These are phyloP conservation scores for Trichophaea hybrida DNA, from an alignment of 2,329 filamentous ascomycete genomes.

Conservation along the genomic window DNA sequence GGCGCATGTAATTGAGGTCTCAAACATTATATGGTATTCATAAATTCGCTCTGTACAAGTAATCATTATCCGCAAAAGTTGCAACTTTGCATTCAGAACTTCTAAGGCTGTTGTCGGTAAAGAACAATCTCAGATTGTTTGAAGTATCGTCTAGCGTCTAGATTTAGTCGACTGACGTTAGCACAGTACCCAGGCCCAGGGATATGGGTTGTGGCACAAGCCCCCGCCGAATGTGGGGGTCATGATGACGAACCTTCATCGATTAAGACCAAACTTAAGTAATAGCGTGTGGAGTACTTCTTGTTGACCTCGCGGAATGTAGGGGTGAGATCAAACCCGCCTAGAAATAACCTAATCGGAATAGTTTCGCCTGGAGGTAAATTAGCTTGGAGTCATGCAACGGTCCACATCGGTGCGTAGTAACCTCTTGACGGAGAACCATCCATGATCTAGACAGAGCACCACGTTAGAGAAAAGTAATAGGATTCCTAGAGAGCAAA, in stretches of 20 bases:
- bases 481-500: slow-evolving; percentile 11
- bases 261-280: slow-evolving; percentile 87
- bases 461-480: neutral
- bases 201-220: slow-evolving; percentile 10
- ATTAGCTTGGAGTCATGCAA: slow-evolving; percentile 1
- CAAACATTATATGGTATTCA: neutral
- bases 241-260: slow-evolving; percentile 57
- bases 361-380: slow-evolving; percentile 58
- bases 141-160: slow-evolving; percentile 92
- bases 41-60: neutral
- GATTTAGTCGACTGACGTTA: slow-evolving; percentile 5
- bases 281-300: slow-evolving; percentile 97
- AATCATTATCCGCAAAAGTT: no score
- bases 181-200: neutral
- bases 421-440: slow-evolving; percentile 89
- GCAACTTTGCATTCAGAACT: no score
- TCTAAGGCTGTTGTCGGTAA: slow-evolving; percentile 50
- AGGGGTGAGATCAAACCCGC: slow-evolving; percentile 91
- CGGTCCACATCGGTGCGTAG: slow-evolving; percentile 20
- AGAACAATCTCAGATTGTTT: slow-evolving; percentile 98
- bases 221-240: neutral
- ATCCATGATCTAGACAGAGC: slow-evolving; percentile 68
- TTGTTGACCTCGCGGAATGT: slow-evolving; percentile 99
- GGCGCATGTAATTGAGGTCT: neutral
- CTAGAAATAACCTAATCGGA: slow-evolving; percentile 89